Evolutionary conservation across 1,284 basidiomycete genomes (phyloP), one percentile per base, ranked within the genome.

Genomic region (Tilletia indica): DNA sequence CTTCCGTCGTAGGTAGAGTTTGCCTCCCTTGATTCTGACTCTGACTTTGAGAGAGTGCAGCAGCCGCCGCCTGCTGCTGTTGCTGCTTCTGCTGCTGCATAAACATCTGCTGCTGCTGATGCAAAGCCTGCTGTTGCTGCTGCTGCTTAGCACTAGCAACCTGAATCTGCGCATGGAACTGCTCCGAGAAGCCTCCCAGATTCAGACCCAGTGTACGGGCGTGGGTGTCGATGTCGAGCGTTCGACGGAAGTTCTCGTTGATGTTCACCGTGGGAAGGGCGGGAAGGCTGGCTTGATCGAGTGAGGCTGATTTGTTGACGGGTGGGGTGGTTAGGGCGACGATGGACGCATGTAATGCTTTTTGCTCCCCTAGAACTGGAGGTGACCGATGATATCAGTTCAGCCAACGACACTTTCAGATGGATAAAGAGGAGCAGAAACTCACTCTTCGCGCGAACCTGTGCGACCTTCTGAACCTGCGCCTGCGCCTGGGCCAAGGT

Each of bases 101-200:
- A 31, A 31, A 31, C 25, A 31, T 31, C 25, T 31, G 16, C 16
- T 54, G 51, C 21, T 54, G 51, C 21, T 54, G 51, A 48, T 12
- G 47, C 47, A 48, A 48, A n/a, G n/a, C 25, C 25, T 31, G 47
- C 51, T 54, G 51, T 54, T 54, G 51, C 51, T 54, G 51, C 21
- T 54, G 51, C 51, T 54, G 51, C 51, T 54, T 54, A 11, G 51
- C 51, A 19, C 16, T 54, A n/a, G 51, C 51, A 19, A 25, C 21
- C 51, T 54, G 51, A 9, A 54, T 54, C 51, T 54, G 51, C 16
- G 51, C 51, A 19, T 54, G 51, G 16, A 54, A 25, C 21, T 54
- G 51, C 19, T 54, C 51, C 8, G 8, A 16, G 51, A 54, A 25
- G 12, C 51, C 51, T 11, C 51, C 51, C 19, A 54, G 51, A 25